Conservation (phyloP, 1,284 basidiomycete species). For the Termitomyces sp. region DNA sequence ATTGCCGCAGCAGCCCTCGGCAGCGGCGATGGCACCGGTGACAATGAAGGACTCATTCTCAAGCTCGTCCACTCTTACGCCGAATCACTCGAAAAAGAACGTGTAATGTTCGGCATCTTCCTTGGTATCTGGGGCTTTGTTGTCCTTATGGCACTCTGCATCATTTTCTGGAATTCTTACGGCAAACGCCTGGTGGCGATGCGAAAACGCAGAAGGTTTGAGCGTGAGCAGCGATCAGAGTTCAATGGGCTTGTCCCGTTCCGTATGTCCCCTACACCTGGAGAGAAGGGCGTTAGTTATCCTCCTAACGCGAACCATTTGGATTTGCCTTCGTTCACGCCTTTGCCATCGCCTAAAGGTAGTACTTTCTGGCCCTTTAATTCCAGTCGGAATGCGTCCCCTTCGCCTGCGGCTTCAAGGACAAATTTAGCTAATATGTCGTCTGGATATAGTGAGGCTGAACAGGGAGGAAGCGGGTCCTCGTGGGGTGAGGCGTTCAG, state of each 20-base stretch:
- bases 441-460: slow-evolving; percentile 17
- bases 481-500: slow-evolving; percentile 50
- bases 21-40: slow-evolving; percentile 38
- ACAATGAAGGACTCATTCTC: slow-evolving; percentile 62
- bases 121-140: slow-evolving; percentile 77
- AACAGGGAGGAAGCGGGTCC: slow-evolving; percentile 28
- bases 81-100: slow-evolving; percentile 70
- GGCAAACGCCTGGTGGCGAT: slow-evolving; percentile 42
- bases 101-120: slow-evolving; percentile 78
- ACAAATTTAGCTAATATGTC: slow-evolving; percentile 10
- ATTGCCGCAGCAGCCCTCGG: slow-evolving; percentile 80
- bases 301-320: slow-evolving; percentile 8
- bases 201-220: slow-evolving; percentile 44
- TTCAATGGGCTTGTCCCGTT: slow-evolving; percentile 41
- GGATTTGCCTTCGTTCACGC: slow-evolving; percentile 43
- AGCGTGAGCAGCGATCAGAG: slow-evolving; percentile 44
- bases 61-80: slow-evolving; percentile 73
- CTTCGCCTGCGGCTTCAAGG: slow-evolving; percentile 21
- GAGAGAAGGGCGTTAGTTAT: slow-evolving; percentile 20
- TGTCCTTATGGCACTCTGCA: slow-evolving; percentile 62
- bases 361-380: slow-evolving; percentile 37
- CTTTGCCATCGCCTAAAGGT: slow-evolving; percentile 39
- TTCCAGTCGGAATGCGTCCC: slow-evolving; percentile 27
- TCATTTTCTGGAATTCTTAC: slow-evolving; percentile 67
- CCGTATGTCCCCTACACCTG: slow-evolving; percentile 19